Evolutionary conservation across 495 filamentous ascomycete genomes (phyloP).

Genomic region (Penicillium ochrochloron): DNA sequence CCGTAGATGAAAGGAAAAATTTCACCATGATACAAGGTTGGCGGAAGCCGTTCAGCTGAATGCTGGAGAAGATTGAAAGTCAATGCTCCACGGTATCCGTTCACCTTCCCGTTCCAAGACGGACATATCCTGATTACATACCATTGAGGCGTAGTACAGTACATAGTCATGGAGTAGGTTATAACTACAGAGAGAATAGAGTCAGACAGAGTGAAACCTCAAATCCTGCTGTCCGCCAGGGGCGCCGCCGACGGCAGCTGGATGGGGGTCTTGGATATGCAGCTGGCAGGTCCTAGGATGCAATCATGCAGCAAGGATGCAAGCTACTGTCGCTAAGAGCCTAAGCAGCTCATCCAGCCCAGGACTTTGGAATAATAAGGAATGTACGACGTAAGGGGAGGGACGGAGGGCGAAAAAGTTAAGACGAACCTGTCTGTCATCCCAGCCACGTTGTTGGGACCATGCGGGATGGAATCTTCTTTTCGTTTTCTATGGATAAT

Average conservation of each 20-base stretch:
- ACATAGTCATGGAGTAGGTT: not conserved
- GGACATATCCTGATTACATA: not conserved
- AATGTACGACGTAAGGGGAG: not conserved
- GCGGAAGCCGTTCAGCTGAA: not conserved
- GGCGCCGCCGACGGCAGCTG: not conserved
- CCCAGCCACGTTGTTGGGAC: constrained; percentile 18
- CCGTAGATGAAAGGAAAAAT: not conserved
- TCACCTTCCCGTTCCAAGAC: constrained; percentile 4
- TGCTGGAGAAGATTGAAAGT: constrained; percentile 2
- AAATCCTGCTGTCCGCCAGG: not conserved
- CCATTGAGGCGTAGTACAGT: not conserved
- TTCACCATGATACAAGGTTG: not conserved
- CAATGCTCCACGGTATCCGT: not conserved
- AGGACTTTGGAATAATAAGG: too few relatives aligned
- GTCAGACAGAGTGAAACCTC: not conserved
- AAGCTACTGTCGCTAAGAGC: constrained; percentile 4
- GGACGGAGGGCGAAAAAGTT: not conserved
- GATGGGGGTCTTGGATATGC: not conserved
- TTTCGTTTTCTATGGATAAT: constrained; percentile 5
- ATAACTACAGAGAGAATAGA: not conserved
- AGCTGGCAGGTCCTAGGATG: not conserved
- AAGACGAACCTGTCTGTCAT: constrained; percentile 13
- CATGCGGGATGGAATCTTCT: constrained; percentile 18
- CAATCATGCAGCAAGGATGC: not conserved
- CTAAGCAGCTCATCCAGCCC: not conserved